Conservation (phyloP, 768 basidiomycete species). For the Termitomyces sp. region DNA sequence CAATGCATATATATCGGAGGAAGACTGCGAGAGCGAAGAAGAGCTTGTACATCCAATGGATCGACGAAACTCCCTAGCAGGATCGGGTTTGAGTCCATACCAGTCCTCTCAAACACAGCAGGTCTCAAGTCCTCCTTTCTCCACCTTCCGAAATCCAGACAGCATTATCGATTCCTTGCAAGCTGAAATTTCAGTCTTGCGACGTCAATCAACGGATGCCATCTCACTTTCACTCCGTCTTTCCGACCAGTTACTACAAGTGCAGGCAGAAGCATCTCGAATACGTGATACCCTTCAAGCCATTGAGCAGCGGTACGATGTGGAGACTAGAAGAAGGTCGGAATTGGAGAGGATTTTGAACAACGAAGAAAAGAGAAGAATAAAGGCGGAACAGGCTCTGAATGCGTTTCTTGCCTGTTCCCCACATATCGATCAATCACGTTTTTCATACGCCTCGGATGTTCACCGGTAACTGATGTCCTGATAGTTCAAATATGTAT, state of each 20-base stretch:
- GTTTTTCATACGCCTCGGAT: neutral
- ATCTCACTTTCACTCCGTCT: slow-evolving; percentile 58
- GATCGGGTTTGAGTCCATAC: slow-evolving; percentile 27
- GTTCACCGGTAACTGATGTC: neutral
- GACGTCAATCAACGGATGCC: slow-evolving; percentile 64
- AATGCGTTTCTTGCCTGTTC: slow-evolving; percentile 25
- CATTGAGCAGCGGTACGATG: slow-evolving; percentile 54
- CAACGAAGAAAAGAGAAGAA: slow-evolving; percentile 41
- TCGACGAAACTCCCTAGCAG: slow-evolving; percentile 31
- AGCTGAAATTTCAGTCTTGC: slow-evolving; percentile 57
- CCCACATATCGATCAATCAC: neutral
- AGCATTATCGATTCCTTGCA: slow-evolving; percentile 56
- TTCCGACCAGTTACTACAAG: slow-evolving; percentile 65
- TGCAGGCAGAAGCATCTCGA: slow-evolving; percentile 54
- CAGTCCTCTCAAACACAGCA: slow-evolving; percentile 21
- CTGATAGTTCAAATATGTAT: neutral
- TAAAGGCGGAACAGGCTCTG: slow-evolving; percentile 46
- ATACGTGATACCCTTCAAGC: slow-evolving; percentile 48
- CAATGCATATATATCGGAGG: slow-evolving; percentile 25
- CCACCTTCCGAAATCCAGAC: slow-evolving; percentile 31
- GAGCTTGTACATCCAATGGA: slow-evolving; percentile 44
- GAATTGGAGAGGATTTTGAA: slow-evolving; percentile 51
- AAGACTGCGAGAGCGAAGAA: slow-evolving; percentile 67
- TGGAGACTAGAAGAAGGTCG: slow-evolving; percentile 50
- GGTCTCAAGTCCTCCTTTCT: slow-evolving; percentile 37